phyloP scores from a whole-genome alignment of 1,284 basidiomycete genomes.

The Termitomyces sp. region DNA sequence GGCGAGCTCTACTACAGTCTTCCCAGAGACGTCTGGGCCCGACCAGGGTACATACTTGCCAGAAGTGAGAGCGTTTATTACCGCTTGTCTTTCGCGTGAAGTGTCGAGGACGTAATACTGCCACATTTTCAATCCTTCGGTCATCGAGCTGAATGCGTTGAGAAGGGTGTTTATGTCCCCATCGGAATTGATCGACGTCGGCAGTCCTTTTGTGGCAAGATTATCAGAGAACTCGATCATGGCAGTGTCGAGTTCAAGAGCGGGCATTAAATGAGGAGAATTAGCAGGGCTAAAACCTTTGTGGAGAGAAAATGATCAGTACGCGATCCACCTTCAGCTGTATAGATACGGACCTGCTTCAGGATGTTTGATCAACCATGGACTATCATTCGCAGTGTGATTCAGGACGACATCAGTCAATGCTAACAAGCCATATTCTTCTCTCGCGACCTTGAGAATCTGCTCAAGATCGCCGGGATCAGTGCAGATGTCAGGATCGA shows the following conservation, averaged over 20 bases:
- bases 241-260: slow-evolving; percentile 82
- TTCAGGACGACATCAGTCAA: slow-evolving; percentile 94
- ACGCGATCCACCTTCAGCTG: slow-evolving; percentile 6
- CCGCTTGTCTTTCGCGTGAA: slow-evolving; percentile 48
- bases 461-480: slow-evolving; percentile 47
- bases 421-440: slow-evolving; percentile 83
- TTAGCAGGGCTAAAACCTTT: slow-evolving; percentile 85
- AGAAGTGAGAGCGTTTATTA: slow-evolving; percentile 48
- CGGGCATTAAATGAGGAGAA: slow-evolving; percentile 84
- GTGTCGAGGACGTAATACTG: slow-evolving; percentile 89
- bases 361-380: slow-evolving; percentile 89
- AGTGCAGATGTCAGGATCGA: slow-evolving; percentile 69
- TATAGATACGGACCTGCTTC: slow-evolving; percentile 69
- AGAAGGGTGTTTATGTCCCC: slow-evolving; percentile 68
- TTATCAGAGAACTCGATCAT: slow-evolving; percentile 75
- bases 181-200: slow-evolving; percentile 59
- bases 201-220: slow-evolving; percentile 65
- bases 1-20: slow-evolving; percentile 66
- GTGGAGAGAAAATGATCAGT: slow-evolving; percentile 3
- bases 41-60: slow-evolving; percentile 48
- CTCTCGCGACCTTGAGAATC: slow-evolving; percentile 64
- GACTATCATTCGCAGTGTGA: slow-evolving; percentile 89
- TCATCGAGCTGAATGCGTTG: slow-evolving; percentile 53
- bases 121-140: slow-evolving; percentile 76
- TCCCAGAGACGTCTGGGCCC: slow-evolving; percentile 51